phyloP scores from a whole-genome alignment of 495 filamentous ascomycete genomes.

The Annulohypoxylon nitens region DNA sequence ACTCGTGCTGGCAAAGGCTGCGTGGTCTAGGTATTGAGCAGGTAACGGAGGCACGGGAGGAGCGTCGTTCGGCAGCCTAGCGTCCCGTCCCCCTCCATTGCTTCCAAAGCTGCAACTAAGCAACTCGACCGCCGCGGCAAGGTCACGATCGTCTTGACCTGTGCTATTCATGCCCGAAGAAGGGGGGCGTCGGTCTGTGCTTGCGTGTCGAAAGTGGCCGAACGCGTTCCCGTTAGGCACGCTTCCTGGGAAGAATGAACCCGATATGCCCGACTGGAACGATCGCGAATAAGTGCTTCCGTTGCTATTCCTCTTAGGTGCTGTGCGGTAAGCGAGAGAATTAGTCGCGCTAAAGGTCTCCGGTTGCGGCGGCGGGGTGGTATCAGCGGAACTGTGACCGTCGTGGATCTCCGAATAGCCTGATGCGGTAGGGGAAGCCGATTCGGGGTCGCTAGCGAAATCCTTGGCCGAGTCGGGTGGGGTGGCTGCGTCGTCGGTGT shows the following conservation, averaged over 20 bases:
- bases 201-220: conserved; percentile 68
- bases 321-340: conserved; percentile 61
- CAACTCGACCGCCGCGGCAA: conserved; percentile 91
- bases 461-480: conserved; percentile 72
- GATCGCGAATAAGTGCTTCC: conserved; percentile 82
- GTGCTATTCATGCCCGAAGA: conserved; percentile 72
- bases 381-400: conserved; percentile 74
- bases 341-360: conserved; percentile 58
- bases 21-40: conserved; percentile 71
- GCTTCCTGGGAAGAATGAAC: conserved; percentile 64
- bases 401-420: conserved; percentile 83
- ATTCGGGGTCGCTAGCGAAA: conserved; percentile 81
- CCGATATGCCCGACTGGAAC: conserved; percentile 80
- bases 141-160: conserved; percentile 78
- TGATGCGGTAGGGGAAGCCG: conserved; percentile 81
- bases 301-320: conserved; percentile 72
- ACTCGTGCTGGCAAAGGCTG: conserved; percentile 59
- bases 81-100: conserved; percentile 71
- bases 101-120: conserved; percentile 92
- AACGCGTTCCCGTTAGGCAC: conserved; percentile 62
- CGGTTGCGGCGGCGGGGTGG: conserved; percentile 74
- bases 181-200: conserved; percentile 69
- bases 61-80: conserved; percentile 78
- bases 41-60: conserved; percentile 91
- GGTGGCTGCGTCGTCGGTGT: conserved; percentile 67